Evolutionary conservation across 129 eudicot genomes (phyloP), one percentile per base, ranked within the genome.

Genomic region (Logfia minima): DNA sequence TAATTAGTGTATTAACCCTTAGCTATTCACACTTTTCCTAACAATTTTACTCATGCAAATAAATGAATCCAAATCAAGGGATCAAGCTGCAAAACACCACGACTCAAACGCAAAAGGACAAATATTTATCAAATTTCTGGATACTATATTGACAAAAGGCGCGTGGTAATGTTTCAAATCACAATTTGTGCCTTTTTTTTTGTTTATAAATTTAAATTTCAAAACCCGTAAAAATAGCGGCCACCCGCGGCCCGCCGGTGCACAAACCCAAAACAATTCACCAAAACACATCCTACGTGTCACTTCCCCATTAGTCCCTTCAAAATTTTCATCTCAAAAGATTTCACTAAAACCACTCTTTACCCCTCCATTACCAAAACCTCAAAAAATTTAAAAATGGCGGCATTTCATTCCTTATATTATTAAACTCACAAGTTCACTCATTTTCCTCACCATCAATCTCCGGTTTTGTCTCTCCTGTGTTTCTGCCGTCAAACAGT

Each of bases 361-460:
- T 35, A 14, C 3, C 68, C 68, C 68, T 21, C 21, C 68, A 22
- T 16, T 56, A 52, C 69, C 70, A 71, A 70, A 80, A 59, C 64
- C 84, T 68, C 35, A 68, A 68, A 62, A 7, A 3, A 28, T 81
- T 80, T 70, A 26, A 79, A 86, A 83, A 68, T 86, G 89, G 89
- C 89, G 90, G 85, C 83, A 70, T 41, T 56, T 58, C 45, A 64
- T 51, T 78, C 71, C 23, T 83, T 77, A 62, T 31, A 65, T 28
- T 45, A 79, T 65, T n/a, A 23, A 68, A 26, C 29, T 31, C 53
- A 39, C 45, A 2, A 3, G 22, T 65, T 29, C 73, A n/a, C n/a
- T 37, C 41, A 56, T 28, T 55, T 72, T 74, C 66, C 7, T 45
- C 76, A 68, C 32, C 64, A 41, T 16, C 65, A 43, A 28, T 70